Conservation (phyloP, 192 early-diverging fungal species). For the Linnemannia schmuckeri region DNA sequence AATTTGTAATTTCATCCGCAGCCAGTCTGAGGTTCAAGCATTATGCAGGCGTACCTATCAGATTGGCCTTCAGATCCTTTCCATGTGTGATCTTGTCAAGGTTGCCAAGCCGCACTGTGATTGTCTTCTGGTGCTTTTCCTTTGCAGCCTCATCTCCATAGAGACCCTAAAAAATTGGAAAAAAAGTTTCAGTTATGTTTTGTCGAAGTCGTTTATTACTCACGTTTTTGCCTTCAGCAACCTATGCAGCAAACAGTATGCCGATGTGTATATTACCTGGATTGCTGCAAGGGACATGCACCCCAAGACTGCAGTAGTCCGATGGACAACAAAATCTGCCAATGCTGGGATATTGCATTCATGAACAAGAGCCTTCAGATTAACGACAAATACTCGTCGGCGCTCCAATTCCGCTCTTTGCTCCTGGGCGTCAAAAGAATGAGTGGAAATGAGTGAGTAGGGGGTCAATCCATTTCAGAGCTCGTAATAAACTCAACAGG, state of each 20-base stretch:
- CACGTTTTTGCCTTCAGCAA: too few species aligned
- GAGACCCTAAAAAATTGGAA: slow-evolving; percentile 10
- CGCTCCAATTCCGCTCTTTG: background rate
- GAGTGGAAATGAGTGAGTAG: background rate
- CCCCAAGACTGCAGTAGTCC: slow-evolving; percentile 22
- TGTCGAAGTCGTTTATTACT: background rate
- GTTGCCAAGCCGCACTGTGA: slow-evolving; percentile 27
- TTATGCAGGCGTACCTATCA: slow-evolving; percentile 66
- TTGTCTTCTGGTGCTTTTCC: background rate
- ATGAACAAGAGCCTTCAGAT: slow-evolving; percentile 23
- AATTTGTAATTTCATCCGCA: background rate
- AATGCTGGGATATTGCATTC: slow-evolving; percentile 21
- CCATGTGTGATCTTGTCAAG: slow-evolving; percentile 39
- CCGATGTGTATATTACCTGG: slow-evolving; percentile 10
- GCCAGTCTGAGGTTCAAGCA: background rate
- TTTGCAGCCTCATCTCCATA: slow-evolving; percentile 27
- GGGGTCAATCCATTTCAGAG: too few species aligned
- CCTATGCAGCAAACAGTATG: too few species aligned
- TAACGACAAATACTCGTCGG: slow-evolving; percentile 30
- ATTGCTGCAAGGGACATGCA: slow-evolving; percentile 38
- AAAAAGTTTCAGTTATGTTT: background rate
- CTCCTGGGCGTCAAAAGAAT: background rate
- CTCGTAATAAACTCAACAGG: too few species aligned
- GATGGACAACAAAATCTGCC: slow-evolving; percentile 13
- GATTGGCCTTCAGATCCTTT: slow-evolving; percentile 79